These are phyloP conservation scores for Flammula alnicola DNA, from an alignment of 1,284 basidiomycete species.

Conservation along the genomic window DNA sequence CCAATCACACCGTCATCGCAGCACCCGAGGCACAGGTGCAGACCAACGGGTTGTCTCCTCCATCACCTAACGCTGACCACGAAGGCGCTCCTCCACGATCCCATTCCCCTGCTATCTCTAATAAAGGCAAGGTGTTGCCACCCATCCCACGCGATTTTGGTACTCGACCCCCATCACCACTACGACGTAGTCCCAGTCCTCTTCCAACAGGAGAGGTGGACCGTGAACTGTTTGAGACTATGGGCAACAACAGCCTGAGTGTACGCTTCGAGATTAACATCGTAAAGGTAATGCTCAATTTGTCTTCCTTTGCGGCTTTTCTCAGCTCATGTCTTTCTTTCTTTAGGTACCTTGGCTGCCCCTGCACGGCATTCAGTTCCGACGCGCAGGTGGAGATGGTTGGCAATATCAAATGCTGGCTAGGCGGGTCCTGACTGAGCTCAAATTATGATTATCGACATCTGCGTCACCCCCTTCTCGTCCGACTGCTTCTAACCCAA, in stretches of 20 bases:
- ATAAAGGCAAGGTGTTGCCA: constrained; percentile 65
- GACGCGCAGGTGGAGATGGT: constrained; percentile 88
- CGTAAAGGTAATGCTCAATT: constrained; percentile 78
- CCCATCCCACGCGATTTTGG: constrained; percentile 75
- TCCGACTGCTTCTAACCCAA: constrained; percentile 2
- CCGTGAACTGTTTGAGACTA: constrained; percentile 72
- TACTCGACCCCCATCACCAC: constrained; percentile 34
- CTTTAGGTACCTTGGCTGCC: constrained; percentile 92
- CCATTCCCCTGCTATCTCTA: constrained; percentile 34
- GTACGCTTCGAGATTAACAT: constrained; percentile 95
- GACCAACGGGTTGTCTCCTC: constrained; percentile 22
- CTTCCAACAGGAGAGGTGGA: constrained; percentile 68
- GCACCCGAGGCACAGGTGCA: constrained; percentile 27
- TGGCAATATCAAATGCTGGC: constrained; percentile 99
- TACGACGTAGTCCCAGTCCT: constrained; percentile 46
- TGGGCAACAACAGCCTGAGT: constrained; percentile 75
- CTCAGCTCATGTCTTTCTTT: constrained; percentile 4
- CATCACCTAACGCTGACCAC: constrained; percentile 23
- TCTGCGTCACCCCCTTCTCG: constrained; percentile 8
- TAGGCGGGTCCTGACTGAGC: constrained; percentile 89
- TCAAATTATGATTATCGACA: constrained; percentile 74
- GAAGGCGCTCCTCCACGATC: constrained; percentile 36
- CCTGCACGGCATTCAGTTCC: constrained; percentile 95
- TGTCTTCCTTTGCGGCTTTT: constrained; percentile 9
- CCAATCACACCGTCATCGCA: constrained; percentile 53